Percentiles rank a stretch among this genome's conserved stretches.
Conservation (phyloP, 805 yeast genomes). For the Wickerhamiella sorbophila region DNA sequence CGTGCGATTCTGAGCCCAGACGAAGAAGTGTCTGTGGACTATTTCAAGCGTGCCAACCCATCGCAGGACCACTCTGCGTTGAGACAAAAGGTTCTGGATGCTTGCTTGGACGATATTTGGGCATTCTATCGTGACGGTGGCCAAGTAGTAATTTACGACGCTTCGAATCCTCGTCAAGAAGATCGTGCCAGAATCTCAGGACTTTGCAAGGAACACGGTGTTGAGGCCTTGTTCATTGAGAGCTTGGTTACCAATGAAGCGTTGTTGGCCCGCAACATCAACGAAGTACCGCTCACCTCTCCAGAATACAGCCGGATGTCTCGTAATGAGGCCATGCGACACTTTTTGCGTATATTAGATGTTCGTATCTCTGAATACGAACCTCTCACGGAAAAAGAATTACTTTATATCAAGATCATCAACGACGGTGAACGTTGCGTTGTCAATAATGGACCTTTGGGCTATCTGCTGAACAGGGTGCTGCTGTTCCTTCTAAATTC, state of each 20-base stretch:
- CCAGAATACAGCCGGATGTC: slow-evolving; percentile 79
- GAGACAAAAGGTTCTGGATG: slow-evolving; percentile 43
- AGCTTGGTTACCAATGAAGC: slow-evolving; percentile 62
- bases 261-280: slow-evolving; percentile 59
- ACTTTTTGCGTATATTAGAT: slow-evolving; percentile 60
- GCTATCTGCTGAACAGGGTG: slow-evolving; percentile 80
- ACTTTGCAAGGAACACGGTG: slow-evolving; percentile 39
- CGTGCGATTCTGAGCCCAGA: slow-evolving; percentile 33
- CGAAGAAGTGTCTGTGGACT: slow-evolving; percentile 49
- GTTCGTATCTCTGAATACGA: slow-evolving; percentile 57
- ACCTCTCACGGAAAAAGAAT: slow-evolving; percentile 40
- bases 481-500: slow-evolving; percentile 87
- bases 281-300: slow-evolving; percentile 63
- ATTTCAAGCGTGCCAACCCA: slow-evolving; percentile 40
- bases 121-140: slow-evolving; percentile 62
- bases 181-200: slow-evolving; percentile 29
- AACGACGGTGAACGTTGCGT: slow-evolving; percentile 81
- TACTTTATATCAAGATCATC: slow-evolving; percentile 71
- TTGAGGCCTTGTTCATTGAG: slow-evolving; percentile 79
- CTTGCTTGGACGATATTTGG: slow-evolving; percentile 55
- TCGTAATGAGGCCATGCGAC: slow-evolving; percentile 55
- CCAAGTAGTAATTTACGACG: slow-evolving; percentile 93
- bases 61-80: slow-evolving; percentile 34
- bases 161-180: slow-evolving; percentile 69
- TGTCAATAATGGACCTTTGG: slow-evolving; percentile 68